phyloP scores from a whole-genome alignment of 2,329 filamentous ascomycete genomes.

The Balansia obtecta region DNA sequence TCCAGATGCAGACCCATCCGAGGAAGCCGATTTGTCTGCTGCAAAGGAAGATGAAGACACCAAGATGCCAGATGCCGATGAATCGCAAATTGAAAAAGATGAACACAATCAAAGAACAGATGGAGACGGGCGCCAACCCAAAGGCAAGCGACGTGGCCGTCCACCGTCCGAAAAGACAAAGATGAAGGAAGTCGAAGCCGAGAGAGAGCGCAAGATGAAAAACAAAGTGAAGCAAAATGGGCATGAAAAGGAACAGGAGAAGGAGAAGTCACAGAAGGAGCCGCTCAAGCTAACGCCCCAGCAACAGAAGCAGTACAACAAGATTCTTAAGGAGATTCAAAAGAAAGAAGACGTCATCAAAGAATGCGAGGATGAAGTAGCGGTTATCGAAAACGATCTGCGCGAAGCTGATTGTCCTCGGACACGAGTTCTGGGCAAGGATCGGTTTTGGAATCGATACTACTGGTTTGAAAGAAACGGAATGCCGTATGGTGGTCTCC shows the following conservation, averaged over 20 bases:
- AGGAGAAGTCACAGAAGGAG: constrained; percentile 51
- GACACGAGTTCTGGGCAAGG: constrained; percentile 79
- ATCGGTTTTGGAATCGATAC: constrained; percentile 96
- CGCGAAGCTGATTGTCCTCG: constrained; percentile 89
- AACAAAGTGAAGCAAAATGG: constrained; percentile 51
- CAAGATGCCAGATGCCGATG: constrained; percentile 52
- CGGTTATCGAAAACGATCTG: constrained; percentile 77
- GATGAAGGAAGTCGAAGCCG: constrained; percentile 49
- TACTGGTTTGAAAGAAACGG: constrained; percentile 99
- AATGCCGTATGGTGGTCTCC: constrained; percentile 87
- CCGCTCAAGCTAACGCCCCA: constrained; percentile 51
- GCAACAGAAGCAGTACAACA: constrained; percentile 79
- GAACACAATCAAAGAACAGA: constrained; percentile 56
- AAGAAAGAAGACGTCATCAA: constrained; percentile 72
- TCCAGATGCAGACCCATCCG: constrained; percentile 58
- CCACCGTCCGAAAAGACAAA: constrained; percentile 51
- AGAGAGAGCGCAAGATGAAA: constrained; percentile 57
- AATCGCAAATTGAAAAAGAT: constrained; percentile 40
- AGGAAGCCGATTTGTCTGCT: constrained; percentile 37
- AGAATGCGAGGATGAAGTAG: constrained; percentile 75
- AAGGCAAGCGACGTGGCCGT: constrained; percentile 44
- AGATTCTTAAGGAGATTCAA: constrained; percentile 77
- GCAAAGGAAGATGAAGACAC: constrained; percentile 41
- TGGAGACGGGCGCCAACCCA: constrained; percentile 51
- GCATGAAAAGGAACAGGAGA: constrained; percentile 38